A percentile compares a stretch with the other conserved stretches of the same genome.
phyloP scores from a whole-genome alignment of 345 rosid species.

The Citropsis articulata region DNA sequence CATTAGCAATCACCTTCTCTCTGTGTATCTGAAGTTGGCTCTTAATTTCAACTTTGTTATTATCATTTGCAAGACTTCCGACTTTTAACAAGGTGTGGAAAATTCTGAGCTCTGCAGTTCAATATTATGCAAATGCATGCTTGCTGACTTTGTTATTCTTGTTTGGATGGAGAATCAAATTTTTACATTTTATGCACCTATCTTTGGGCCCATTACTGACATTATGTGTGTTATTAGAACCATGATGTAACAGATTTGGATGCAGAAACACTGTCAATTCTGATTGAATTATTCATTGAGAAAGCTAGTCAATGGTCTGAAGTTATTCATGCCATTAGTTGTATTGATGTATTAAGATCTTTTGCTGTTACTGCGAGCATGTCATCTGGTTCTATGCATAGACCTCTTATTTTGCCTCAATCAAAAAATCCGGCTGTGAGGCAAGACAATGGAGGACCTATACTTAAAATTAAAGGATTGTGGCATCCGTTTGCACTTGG shows the following conservation, averaged over 20 bases:
- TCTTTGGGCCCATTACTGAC: slow-evolving; percentile 12
- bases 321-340: slow-evolving; percentile 65
- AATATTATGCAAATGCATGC: neutral
- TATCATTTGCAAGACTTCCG: neutral
- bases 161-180: neutral
- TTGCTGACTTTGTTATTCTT: neutral
- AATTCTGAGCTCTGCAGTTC: neutral
- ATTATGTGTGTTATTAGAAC: slow-evolving; percentile 44
- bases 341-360: slow-evolving; percentile 75
- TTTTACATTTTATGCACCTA: neutral
- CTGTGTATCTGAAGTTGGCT: neutral
- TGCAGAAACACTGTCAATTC: slow-evolving; percentile 72
- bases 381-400: slow-evolving; percentile 61
- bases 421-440: slow-evolving; percentile 31
- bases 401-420: slow-evolving; percentile 60
- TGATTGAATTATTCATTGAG: slow-evolving; percentile 75
- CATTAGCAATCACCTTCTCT: neutral
- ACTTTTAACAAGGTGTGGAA: neutral
- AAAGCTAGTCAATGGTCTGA: slow-evolving; percentile 77
- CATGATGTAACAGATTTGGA: slow-evolving; percentile 68
- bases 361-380: slow-evolving; percentile 61
- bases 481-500: slow-evolving; percentile 94
- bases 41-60: neutral
- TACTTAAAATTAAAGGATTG: slow-evolving; percentile 66
- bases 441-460: slow-evolving; percentile 46